Evolutionary conservation across 1,284 basidiomycete species (phyloP).

Genomic region (Macrocystidia cucumis): DNA sequence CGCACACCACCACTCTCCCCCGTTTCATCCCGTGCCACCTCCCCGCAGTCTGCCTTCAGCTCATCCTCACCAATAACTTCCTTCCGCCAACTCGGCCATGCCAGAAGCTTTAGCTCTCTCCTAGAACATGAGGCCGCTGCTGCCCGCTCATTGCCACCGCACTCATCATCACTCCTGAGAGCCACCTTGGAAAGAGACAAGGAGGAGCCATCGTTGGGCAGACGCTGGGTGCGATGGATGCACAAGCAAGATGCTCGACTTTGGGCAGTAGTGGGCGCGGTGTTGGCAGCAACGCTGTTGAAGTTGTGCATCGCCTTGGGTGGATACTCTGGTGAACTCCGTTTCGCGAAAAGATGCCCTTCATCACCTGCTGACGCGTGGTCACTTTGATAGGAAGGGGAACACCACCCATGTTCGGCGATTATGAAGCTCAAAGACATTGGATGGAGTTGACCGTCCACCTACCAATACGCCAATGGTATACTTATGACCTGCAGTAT

Average conservation of each 20-base stretch:
- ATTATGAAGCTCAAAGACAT: conserved; percentile 91
- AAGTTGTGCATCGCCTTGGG: conserved; percentile 69
- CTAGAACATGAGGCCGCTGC: conserved; percentile 9
- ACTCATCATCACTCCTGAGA: conserved; percentile 1
- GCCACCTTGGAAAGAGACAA: conserved; percentile 7
- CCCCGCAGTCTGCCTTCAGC: conserved; percentile 21
- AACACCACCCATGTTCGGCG: conserved; percentile 80
- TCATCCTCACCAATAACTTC: conserved; percentile 5
- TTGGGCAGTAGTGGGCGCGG: conserved; percentile 46
- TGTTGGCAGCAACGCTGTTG: conserved; percentile 47
- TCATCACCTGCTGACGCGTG: too few species aligned
- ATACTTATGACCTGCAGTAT: conserved; percentile 79
- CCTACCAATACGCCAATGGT: conserved; percentile 73
- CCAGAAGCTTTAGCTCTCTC: conserved; percentile 15
- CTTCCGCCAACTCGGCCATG: conserved; percentile 5
- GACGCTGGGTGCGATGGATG: conserved; percentile 70
- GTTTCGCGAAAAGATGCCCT: too few species aligned
- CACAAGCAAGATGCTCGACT: conserved; percentile 54
- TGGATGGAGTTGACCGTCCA: conserved; percentile 90
- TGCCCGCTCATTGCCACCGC: not conserved
- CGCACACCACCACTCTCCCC: conserved; percentile 35
- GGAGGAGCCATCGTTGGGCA: conserved; percentile 35
- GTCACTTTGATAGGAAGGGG: conserved; percentile 40
- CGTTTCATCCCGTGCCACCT: conserved; percentile 33
- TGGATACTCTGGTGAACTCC: conserved; percentile 71